Conservation (phyloP, 2,329 filamentous ascomycete species). For the Colletotrichum graminicola region DNA sequence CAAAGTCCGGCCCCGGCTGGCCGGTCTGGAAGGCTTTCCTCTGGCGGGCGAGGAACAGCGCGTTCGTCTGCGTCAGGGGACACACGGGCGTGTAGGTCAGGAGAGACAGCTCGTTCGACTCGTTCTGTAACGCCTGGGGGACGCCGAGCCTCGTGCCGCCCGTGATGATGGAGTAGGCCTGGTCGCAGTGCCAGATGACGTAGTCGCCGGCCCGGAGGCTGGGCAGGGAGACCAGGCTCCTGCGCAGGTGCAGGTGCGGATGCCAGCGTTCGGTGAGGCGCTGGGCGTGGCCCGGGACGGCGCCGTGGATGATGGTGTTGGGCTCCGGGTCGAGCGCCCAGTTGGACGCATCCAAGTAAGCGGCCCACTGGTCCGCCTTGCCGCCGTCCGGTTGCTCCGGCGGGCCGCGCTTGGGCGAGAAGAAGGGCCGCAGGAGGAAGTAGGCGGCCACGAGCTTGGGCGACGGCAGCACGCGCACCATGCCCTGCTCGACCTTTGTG, state of each 20-base stretch:
- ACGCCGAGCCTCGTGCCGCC: constrained; percentile 51
- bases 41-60: constrained; percentile 57
- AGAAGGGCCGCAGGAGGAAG: constrained; percentile 62
- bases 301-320: constrained; percentile 69
- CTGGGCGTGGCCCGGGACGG: constrained; percentile 69
- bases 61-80: constrained; percentile 59
- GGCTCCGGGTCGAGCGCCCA: constrained; percentile 61
- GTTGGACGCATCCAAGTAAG: constrained; percentile 59
- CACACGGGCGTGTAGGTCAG: constrained; percentile 68
- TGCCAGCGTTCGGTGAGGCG: constrained; percentile 70
- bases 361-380: constrained; percentile 57
- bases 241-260: constrained; percentile 65
- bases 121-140: constrained; percentile 41
- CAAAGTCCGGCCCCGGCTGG: constrained; percentile 67
- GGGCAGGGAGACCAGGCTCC: constrained; percentile 67
- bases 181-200: constrained; percentile 70
- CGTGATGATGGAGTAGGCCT: constrained; percentile 67
- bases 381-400: constrained; percentile 43
- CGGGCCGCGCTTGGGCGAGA: constrained; percentile 52
- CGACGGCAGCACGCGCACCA: constrained; percentile 61
- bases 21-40: constrained; percentile 67
- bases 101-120: constrained; percentile 57
- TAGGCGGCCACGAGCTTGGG: constrained; percentile 63
- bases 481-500: constrained; percentile 62
- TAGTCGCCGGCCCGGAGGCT: constrained; percentile 68